phyloP scores from a whole-genome alignment of 2,329 filamentous ascomycete species.

The Venturia nashicola region DNA sequence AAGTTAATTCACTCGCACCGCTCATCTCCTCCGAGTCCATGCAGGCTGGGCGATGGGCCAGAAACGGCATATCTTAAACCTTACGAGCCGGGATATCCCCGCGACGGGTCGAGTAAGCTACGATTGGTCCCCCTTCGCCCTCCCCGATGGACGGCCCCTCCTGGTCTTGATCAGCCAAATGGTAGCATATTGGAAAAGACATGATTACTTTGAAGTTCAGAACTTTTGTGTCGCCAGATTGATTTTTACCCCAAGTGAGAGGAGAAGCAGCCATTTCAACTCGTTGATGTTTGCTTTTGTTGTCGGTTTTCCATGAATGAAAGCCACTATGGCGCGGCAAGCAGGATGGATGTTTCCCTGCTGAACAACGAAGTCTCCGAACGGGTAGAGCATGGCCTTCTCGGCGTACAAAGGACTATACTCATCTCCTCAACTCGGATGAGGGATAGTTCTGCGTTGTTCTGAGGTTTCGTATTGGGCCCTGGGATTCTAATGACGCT shows the following conservation, averaged over 20 bases:
- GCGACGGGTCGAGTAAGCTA: neutral
- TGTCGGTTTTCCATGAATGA: neutral
- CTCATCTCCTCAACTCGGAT: neutral
- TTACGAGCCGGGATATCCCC: neutral
- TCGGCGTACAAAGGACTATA: neutral
- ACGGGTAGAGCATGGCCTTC: neutral
- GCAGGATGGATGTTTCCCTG: neutral
- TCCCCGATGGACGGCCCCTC: neutral
- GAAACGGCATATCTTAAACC: neutral
- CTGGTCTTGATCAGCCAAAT: neutral
- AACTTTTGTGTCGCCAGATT: neutral
- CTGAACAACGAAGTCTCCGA: neutral
- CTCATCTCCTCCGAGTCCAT: no score
- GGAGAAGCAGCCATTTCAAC: neutral
- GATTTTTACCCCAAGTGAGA: neutral
- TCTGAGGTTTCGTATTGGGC: neutral
- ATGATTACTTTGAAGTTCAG: neutral
- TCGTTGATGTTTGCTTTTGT: neutral
- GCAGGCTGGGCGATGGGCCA: neutral
- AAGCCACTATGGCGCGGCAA: neutral
- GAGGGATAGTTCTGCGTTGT: neutral
- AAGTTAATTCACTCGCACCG: neutral
- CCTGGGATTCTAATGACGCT: neutral
- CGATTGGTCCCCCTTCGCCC: neutral
- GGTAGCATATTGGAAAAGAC: neutral